phyloP scores from a whole-genome alignment of 2,329 filamentous ascomycete species.

The Verticillium nonalfalfae region DNA sequence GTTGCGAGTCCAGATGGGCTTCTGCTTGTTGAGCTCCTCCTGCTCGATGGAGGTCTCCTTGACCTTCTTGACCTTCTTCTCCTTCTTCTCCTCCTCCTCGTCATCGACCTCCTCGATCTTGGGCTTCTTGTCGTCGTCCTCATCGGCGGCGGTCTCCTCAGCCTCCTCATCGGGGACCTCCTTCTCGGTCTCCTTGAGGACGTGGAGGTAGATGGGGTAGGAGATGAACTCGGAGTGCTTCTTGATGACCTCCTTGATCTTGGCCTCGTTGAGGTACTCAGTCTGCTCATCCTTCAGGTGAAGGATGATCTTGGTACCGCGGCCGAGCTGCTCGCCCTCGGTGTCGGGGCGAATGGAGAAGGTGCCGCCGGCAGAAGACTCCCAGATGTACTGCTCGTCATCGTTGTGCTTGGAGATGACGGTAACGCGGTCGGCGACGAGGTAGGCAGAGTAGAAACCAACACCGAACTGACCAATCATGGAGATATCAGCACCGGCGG shows the following conservation, averaged over 20 bases:
- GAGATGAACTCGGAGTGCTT: conserved; percentile 99
- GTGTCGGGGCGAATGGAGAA: conserved; percentile 91
- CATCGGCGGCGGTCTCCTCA: conserved; percentile 57
- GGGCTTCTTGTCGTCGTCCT: conserved; percentile 92
- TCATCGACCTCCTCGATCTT: conserved; percentile 89
- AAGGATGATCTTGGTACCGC: conserved; percentile 96
- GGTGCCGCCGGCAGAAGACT: conserved; percentile 94
- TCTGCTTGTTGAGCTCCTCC: conserved; percentile 99
- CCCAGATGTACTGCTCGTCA: conserved; percentile 99
- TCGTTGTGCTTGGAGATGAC: conserved; percentile 99
- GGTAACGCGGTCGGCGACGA: conserved; percentile 92
- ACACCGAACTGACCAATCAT: conserved; percentile 99
- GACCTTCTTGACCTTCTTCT: conserved; percentile 98
- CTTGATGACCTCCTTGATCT: conserved; percentile 99
- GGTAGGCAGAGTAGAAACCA: conserved; percentile 99
- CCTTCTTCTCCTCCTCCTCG: conserved; percentile 82
- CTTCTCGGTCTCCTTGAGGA: conserved; percentile 97
- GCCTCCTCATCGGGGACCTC: conserved; percentile 96
- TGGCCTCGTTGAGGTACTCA: conserved; percentile 97
- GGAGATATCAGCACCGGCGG: conserved; percentile 96
- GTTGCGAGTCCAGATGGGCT: conserved; percentile 99
- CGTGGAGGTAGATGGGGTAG: conserved; percentile 99
- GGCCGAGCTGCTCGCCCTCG: conserved; percentile 83
- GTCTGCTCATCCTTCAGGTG: conserved; percentile 99
- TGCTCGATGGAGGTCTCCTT: conserved; percentile 99